A percentile compares a stretch with the other conserved stretches of the same genome.
These are phyloP conservation scores for Salvia miltiorrhiza DNA, from an alignment of 257 asterid genomes.

Conservation along the genomic window DNA sequence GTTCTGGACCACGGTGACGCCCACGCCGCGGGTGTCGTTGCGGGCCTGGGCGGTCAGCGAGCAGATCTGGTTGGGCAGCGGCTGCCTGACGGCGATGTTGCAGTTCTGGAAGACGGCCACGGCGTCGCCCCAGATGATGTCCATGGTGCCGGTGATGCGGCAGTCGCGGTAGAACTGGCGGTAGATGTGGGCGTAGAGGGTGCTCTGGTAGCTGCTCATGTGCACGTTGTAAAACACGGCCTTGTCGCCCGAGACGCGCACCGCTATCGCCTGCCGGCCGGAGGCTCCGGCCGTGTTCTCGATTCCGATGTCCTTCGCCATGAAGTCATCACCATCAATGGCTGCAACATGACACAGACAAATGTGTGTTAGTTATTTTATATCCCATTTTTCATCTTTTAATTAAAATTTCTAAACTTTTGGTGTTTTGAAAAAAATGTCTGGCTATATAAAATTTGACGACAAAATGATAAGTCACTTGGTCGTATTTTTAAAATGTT, in stretches of 20 bases:
- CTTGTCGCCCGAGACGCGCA: constrained; percentile 65
- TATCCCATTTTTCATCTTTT: no score
- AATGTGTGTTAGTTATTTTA: no score
- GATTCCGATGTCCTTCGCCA: constrained; percentile 63
- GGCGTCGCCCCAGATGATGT: constrained; percentile 79
- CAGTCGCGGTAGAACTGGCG: constrained; percentile 75
- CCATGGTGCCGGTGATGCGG: constrained; percentile 67
- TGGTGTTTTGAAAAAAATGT: no score
- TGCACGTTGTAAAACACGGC: constrained; percentile 56
- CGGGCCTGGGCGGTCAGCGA: constrained; percentile 86
- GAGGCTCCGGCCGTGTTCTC: constrained; percentile 76
- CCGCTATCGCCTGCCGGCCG: constrained; percentile 71
- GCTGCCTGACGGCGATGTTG: constrained; percentile 53
- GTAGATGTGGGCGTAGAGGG: constrained; percentile 65
- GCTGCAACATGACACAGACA: constrained; percentile 35
- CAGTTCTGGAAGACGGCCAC: constrained; percentile 61
- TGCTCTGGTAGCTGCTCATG: constrained; percentile 70
- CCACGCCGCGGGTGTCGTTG: constrained; percentile 45
- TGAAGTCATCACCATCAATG: constrained; percentile 50
- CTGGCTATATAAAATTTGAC: no score
- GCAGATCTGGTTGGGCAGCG: constrained; percentile 56
- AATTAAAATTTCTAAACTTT: no score
- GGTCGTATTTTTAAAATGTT: no score
- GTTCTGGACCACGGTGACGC: constrained; percentile 54
- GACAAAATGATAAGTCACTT: no score